Base-by-base conservation (phyloP, 805 yeast genomes). In the Wickerhamomyces xylosicus region DNA sequence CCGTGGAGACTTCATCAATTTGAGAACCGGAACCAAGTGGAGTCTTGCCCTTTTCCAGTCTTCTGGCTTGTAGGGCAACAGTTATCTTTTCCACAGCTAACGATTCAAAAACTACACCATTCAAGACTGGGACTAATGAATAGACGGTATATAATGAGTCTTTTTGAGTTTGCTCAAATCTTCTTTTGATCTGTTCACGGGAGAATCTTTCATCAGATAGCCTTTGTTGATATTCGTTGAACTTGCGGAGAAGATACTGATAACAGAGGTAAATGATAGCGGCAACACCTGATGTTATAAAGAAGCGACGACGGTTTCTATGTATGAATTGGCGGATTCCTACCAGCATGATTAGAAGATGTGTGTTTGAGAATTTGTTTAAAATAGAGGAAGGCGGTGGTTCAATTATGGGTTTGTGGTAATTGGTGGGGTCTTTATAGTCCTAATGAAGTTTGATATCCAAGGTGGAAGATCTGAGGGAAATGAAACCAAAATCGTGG, bases 151-250 rank as follows among this genome's bases (percentile, higher is more conserved):
- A 77, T 38, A 82, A 69, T 35, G 95, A 85, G 59, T 90, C 97
- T 48, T 79, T 79, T 53, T 89, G 97, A 10, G 96, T 90, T 63
- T 87, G 96, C 37, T 82, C 77, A 52, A 87, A 90, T 41, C 97
- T 65, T 48, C 92, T 70, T 48, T 79, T 79, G 42, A 89, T 81
- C 48, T 77, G 81, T 46, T 78, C 85, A 37, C 71, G 66, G 18
- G 82, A 72, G 38, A 74, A 69, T 34, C 74, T 69, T 57, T 78
- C 82, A 46, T 74, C 74, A 35, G 69, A 62, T 31, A 77, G 49
- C 35, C 67, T 63, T 38, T 69, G 63, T 48, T 77, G 81, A 34
- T 71, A 61, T 48, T 72, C 74, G 13, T 56, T 46, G 33, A 77
- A 54, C 52, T 72, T 71, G 39, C 56, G 49, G 39, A 63, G 61